Evolutionary conservation across 2,329 filamentous ascomycete genomes (phyloP).

Genomic region (Tolypocladium ovalisporum): DNA sequence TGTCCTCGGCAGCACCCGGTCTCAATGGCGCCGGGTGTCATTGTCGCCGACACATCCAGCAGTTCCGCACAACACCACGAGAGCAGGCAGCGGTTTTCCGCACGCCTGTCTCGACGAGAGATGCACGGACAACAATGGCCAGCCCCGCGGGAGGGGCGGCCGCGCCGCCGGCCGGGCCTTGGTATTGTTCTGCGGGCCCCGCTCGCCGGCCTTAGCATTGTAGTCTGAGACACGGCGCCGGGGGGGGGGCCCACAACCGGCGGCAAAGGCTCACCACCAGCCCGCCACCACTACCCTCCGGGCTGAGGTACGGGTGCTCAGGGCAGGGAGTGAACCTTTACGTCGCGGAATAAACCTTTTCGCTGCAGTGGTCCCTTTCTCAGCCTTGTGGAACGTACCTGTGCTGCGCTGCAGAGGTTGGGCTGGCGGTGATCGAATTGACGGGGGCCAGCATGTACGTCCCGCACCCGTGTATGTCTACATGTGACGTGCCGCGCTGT

Average conservation of each 20-base stretch:
- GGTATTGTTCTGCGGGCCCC: conserved; percentile 19
- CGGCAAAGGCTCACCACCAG: not conserved
- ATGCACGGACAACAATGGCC: not conserved
- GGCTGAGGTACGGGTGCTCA: no score
- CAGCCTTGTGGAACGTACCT: not conserved
- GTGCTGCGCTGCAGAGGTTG: not conserved
- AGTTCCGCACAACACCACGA: not conserved
- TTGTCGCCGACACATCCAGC: not conserved
- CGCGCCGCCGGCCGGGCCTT: conserved; percentile 9
- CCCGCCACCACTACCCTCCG: not conserved
- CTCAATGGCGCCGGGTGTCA: not conserved
- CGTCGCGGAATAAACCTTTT: no score
- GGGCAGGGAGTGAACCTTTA: no score
- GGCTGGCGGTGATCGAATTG: not conserved
- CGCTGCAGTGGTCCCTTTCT: not conserved
- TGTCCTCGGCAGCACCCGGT: not conserved
- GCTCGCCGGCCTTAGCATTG: conserved; percentile 22
- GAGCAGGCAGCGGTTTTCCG: not conserved
- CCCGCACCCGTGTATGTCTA: no score
- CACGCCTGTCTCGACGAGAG: not conserved
- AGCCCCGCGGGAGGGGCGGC: not conserved
- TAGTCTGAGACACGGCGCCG: conserved; percentile 13
- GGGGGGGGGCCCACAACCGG: not conserved
- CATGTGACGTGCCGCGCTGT: not conserved
- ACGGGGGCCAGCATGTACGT: no score